Base-by-base conservation (phyloP, 1,139 yeast genomes). In the Saccharomycopsis hybrid region DNA sequence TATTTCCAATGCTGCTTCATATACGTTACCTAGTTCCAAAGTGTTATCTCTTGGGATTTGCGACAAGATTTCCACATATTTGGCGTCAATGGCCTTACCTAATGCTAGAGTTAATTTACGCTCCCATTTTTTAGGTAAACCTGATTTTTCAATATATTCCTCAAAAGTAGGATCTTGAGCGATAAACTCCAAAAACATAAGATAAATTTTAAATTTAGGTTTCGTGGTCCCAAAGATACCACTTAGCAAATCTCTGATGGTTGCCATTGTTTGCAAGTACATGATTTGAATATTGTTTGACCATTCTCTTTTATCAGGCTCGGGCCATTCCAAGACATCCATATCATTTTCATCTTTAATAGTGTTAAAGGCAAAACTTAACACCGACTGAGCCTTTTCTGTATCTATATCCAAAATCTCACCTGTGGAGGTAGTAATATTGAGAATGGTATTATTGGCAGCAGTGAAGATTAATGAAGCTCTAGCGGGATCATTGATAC, bases 21-120 rank as follows among this genome's bases (percentile, higher is more conserved):
- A 71, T 4, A 85, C 72, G 63, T 85, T 86, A 31, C 73, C 60
- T 9, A 82, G 68, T 50, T 70, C 77, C 18, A 85, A 66, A 0
- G 82, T 70, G 51, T 73, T 71, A 59, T 85, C 90, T 53, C 86
- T 69, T 0, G 95, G 94, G 27, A 85, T 67, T n/a, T 68, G 67
- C 5, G 73, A 69, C 33, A 85, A 67, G 25, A 80, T 62, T 7
- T 74, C 74, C 13, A 81, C 80, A 59, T 86, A 86, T 57, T 81
- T 74, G 2, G 64, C 58, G 55, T 82, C 87, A 1, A 88, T 74
- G 0, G 78, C 71, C 24, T 74, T 68, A 25, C 78, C 65, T 7
- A 83, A 64, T 0, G 78, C 59, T 42, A 73, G 74, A 9, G 73
- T 70, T 8, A 82, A 63, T 48, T 70, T 70, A 56, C 72, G 75